Evolutionary conservation across 192 early-diverging fungal genomes (phyloP), one percentile per base, ranked within the genome.

Genomic region (Pilaira anomala): DNA sequence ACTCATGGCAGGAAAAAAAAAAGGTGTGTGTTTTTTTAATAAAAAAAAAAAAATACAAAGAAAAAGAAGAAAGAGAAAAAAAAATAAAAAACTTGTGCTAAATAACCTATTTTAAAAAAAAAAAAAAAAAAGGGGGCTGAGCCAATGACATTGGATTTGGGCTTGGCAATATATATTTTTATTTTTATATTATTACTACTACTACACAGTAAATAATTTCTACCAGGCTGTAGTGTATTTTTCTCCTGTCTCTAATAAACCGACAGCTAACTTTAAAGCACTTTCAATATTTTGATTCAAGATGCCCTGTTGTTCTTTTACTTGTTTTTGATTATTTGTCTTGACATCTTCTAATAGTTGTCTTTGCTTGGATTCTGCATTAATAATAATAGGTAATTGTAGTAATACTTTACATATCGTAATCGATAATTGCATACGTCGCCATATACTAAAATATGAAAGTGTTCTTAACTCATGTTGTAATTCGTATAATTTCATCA

Each of bases 361-460:
- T 24, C 60, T 62, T 44, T 62, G 48, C 60, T 62, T 61, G 11
- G 63, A 66, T 24, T 65, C 79, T 7, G 65, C 62, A 63, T 85
- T 79, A 44, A 85, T 82, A 46, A 80, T 78, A 52, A 82, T 77
- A 0, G 83, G 83, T 54, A 85, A 70, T 1, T 72, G 75, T 39
- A 85, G 58, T 55, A 81, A 65, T 12, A 80, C 68, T 64, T 77
- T 78, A 18, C 79, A 77, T 48, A 85, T 62, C 33, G 76, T 80
- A 33, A 85, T 68, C 1, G 80, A 80, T 52, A 85, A 29, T 16
- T 80, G 73, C 50, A 85, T 72, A 22, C 83, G 77, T 24, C 83
- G 68, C 65, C 82, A 72, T 13, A 85, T 67, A 48, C 80, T 80
- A 41, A 85, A 76, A 39, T 82, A 85, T 9, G 80, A 80, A 30